These are phyloP conservation scores for Primulina huaijiensis DNA, from an alignment of 257 asterid genomes.

Conservation along the genomic window DNA sequence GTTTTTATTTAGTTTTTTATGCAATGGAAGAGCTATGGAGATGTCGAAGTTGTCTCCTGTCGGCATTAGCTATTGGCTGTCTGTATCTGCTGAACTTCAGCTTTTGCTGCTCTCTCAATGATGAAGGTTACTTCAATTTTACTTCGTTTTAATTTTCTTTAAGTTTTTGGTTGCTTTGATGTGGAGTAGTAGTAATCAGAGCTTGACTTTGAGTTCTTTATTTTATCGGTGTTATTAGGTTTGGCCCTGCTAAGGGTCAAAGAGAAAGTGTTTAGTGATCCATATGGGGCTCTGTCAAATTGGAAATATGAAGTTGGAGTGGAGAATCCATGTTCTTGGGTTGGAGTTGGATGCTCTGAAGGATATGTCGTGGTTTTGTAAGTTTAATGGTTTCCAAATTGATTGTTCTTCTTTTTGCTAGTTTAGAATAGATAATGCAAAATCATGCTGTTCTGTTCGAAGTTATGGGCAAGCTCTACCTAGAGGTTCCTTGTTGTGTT, in stretches of 20 bases:
- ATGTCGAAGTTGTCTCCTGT: slow-evolving; percentile 20
- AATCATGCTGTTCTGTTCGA: neutral
- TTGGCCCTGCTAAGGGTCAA: slow-evolving; percentile 39
- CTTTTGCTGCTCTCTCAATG: slow-evolving; percentile 40
- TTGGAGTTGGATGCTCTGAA: slow-evolving; percentile 39
- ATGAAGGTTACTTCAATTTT: slow-evolving; percentile 55
- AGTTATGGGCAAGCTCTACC: too few species aligned
- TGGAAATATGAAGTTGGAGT: slow-evolving; percentile 40
- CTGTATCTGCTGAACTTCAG: slow-evolving; percentile 25
- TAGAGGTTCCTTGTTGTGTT: neutral
- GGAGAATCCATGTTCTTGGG: slow-evolving; percentile 38
- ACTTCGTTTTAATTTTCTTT: neutral
- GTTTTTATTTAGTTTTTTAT: slow-evolving; percentile 26
- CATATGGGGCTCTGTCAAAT: slow-evolving; percentile 34
- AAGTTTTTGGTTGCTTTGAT: neutral
- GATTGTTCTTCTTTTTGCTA: neutral
- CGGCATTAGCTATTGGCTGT: slow-evolving; percentile 22
- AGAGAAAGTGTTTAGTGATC: slow-evolving; percentile 37
- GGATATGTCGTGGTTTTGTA: slow-evolving; percentile 37
- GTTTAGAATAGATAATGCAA: neutral
- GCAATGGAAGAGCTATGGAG: slow-evolving; percentile 35
- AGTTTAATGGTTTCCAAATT: slow-evolving; percentile 10
- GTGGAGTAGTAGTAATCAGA: neutral
- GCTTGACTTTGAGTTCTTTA: slow-evolving; percentile 2
- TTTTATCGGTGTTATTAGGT: slow-evolving; percentile 32